These are phyloP conservation scores for Rutstroemia sp. DNA, from an alignment of 2,329 filamentous ascomycete species.

Conservation along the genomic window DNA sequence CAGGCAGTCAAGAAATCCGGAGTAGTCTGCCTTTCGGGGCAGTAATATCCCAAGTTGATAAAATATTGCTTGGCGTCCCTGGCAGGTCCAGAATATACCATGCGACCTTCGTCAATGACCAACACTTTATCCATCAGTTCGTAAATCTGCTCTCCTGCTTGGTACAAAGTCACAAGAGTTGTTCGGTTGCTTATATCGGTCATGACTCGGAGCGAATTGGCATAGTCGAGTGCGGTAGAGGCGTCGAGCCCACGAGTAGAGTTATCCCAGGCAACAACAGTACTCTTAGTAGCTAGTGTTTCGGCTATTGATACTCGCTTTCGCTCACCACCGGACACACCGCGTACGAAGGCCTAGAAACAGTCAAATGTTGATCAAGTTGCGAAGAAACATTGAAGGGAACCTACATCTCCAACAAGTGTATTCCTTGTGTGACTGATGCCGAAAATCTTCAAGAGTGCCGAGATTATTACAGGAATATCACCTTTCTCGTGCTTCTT, in stretches of 20 bases:
- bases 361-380: not conserved
- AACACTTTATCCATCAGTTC: constrained; percentile 74
- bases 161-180: constrained; percentile 61
- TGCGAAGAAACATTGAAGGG: constrained; percentile 33
- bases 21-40: constrained; percentile 53
- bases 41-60: constrained; percentile 54
- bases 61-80: constrained; percentile 58
- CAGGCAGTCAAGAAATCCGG: constrained; percentile 72
- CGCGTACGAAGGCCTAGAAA: constrained; percentile 44
- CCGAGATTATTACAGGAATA: constrained; percentile 61
- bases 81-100: constrained; percentile 58
- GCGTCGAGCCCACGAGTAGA: constrained; percentile 73
- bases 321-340: constrained; percentile 72
- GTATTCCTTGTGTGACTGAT: constrained; percentile 71
- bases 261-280: constrained; percentile 74
- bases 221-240: constrained; percentile 71
- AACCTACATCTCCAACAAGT: constrained; percentile 55
- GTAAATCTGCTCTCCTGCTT: constrained; percentile 63
- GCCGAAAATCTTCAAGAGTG: constrained; percentile 70
- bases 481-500: constrained; percentile 55
- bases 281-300: constrained; percentile 64
- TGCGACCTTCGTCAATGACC: constrained; percentile 65
- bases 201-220: constrained; percentile 61
- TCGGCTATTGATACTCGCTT: constrained; percentile 77
- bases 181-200: constrained; percentile 69